phyloP scores from a whole-genome alignment of 2,329 filamentous ascomycete genomes.

The Westerdykella ornata region DNA sequence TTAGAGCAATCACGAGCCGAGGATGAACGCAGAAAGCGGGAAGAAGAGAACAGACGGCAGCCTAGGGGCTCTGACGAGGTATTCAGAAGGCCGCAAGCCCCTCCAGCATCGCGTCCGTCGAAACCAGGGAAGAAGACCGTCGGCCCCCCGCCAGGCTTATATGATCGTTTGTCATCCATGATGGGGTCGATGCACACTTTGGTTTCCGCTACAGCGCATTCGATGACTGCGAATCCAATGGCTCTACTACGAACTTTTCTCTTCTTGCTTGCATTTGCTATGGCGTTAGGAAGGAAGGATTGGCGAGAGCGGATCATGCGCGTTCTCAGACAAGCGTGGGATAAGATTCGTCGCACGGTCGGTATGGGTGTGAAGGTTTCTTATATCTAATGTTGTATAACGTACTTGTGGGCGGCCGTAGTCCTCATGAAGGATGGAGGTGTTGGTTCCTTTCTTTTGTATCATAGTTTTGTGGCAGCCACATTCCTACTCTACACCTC shows the following conservation, averaged over 20 bases:
- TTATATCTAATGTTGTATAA: constrained; percentile 60
- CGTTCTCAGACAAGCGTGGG: constrained; percentile 64
- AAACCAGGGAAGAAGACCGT: constrained; percentile 28
- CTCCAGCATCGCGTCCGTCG: constrained; percentile 22
- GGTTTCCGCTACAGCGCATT: constrained; percentile 46
- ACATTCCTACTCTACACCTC: too few relatives aligned
- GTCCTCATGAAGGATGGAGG: neutral
- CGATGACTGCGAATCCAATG: constrained; percentile 50
- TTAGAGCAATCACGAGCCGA: constrained; percentile 38
- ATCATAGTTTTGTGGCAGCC: neutral
- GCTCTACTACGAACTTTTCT: constrained; percentile 58
- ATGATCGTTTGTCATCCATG: constrained; percentile 41
- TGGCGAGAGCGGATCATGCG: constrained; percentile 67
- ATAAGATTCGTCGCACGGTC: constrained; percentile 73
- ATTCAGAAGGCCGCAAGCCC: constrained; percentile 19
- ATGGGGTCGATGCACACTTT: constrained; percentile 45
- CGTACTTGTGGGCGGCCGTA: neutral
- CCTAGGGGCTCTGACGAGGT: constrained; percentile 29
- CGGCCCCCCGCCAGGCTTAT: constrained; percentile 33
- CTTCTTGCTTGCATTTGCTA: constrained; percentile 70
- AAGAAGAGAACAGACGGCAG: constrained; percentile 34
- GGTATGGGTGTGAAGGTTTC: constrained; percentile 98
- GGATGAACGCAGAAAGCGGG: constrained; percentile 37
- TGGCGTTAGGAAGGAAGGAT: constrained; percentile 68
- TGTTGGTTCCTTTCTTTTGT: neutral